Base-by-base conservation (phyloP, 352 stramenopile species). In the Pseudoperonospora humuli region DNA sequence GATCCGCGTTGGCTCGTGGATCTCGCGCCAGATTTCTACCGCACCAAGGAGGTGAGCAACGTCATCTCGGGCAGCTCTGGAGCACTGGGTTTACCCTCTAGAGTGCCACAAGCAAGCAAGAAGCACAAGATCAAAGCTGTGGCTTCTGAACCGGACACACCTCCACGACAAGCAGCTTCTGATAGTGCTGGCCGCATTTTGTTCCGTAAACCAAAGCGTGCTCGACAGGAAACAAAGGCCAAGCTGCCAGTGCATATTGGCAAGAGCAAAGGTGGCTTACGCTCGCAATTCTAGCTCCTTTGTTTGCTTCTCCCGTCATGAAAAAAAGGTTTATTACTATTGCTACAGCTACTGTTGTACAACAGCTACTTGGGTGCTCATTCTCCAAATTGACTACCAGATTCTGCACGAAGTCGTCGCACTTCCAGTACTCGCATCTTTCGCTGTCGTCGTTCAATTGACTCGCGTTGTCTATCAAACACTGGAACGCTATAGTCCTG, bases 201-300 rank as follows among this genome's bases (percentile, higher is more conserved):
- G 20, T 90, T 90, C 47, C 73, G 78, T 9, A 86, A 86, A 53
- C 78, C 78, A 17, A 47, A 64, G 34, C 56, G 60, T 1, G 34
- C 43, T 3, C 20, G 21, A 5, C 34, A 46, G 26, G 43, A 69
- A 10, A 18, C 45, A 27, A 82, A 68, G 26, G 27, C 66, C 1
- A 74, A 71, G 25, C 49, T 87, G n/a, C 78, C 78, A 0, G 73
- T 90, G 17, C 73, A 87, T 34, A 84, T 87, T 52, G 78, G 78
- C 33, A 90, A 90, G 49, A 86, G 69, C 57, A 90, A 87, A 67
- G 78, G 78, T 17, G 78, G 78, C 0, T 29, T 90, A 6, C 75
- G 75, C 15, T 87, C 75, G 11, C 78, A 90, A 41, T 90, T 90
- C 51, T 89, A 78, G 39, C 26, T 23, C 23, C 9, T 5, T 11